phyloP scores from a whole-genome alignment of 208 protist genomes.

The Novymonas esmeraldas region DNA sequence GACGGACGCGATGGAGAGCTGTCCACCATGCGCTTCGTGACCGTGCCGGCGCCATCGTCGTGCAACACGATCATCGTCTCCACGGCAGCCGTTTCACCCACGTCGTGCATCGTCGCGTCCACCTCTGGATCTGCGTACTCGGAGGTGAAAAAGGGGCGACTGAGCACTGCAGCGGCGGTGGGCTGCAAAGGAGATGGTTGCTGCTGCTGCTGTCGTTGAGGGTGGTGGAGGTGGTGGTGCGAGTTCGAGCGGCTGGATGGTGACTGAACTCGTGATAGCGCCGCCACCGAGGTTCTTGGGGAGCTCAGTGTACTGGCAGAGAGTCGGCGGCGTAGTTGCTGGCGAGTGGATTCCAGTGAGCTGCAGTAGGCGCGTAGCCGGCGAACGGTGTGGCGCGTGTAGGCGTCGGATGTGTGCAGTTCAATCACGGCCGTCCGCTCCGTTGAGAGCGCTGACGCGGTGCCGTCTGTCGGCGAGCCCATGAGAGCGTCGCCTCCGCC shows the following conservation, averaged over 20 bases:
- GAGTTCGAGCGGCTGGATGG: constrained; percentile 14
- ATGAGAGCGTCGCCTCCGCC: not conserved
- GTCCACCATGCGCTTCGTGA: constrained; percentile 39
- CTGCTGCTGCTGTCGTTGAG: too few relatives aligned
- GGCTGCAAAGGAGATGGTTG: too few relatives aligned
- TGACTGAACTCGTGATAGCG: not conserved
- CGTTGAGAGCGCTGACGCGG: constrained; percentile 2
- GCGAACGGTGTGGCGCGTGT: constrained; percentile 36
- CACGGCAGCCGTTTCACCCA: constrained; percentile 29
- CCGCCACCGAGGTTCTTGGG: not conserved
- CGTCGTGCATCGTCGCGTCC: constrained; percentile 45
- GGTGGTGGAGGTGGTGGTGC: not conserved
- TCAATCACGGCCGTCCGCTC: constrained; percentile 44
- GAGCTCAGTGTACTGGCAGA: not conserved
- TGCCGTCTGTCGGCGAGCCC: constrained; percentile 9
- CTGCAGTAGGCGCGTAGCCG: constrained; percentile 45
- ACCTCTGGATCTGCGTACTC: constrained; percentile 47
- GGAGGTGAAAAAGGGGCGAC: constrained; percentile 33
- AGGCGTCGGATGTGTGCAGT: constrained; percentile 43
- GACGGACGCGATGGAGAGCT: constrained; percentile 13
- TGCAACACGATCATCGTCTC: constrained; percentile 44
- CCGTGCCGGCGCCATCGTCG: constrained; percentile 38
- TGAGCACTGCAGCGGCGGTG: constrained; percentile 4
- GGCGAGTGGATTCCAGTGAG: constrained; percentile 35
- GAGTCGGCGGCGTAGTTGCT: constrained; percentile 26